Base-by-base conservation (phyloP, 768 basidiomycete genomes). In the Kwoniella sp. region DNA sequence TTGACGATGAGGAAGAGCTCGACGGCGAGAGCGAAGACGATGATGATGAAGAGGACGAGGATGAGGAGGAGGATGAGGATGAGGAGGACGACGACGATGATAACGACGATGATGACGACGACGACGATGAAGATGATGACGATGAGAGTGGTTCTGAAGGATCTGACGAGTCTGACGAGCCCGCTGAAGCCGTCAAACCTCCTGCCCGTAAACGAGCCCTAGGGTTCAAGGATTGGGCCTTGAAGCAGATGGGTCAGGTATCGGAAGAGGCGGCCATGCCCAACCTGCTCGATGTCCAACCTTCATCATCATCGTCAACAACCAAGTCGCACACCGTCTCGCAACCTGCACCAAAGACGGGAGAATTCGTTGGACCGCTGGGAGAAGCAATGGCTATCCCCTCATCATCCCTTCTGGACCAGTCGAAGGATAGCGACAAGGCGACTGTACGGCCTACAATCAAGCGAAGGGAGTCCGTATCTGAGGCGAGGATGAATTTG, bases 171-270 rank as follows among this genome's bases (percentile, higher is more conserved):
- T 67, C 66, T 1, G 68, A 71, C 1, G 63, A 63, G 5, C 76
- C 75, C 21, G 67, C 77, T 4, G 70, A 76, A 25, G 25, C 66
- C 15, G 36, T 58, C 8, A n/a, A 44, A 25, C 63, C 58, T 13
- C 65, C 69, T 24, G 72, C 68, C 55, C 77, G 68, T 54, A 70
- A 77, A 52, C 65, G 73, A 1, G 71, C 81, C 2, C 53, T 68
- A 13, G 85, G 86, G 7, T 97, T 96, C 85, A 96, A 96, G 77
- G 83, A 87, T 44, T 96, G 94, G 94, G 94, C 93, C 0, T 75
- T 87, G 65, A 85, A 88, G 58, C 92, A 96, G 30, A 76, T 77
- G 66, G 74, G 83, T 90, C 55, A 86, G 83, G 55, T 66, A 6
- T 48, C 64, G 8, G 36, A 52, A 21, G 25, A 58, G 2, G 21